Conservation (phyloP, 768 basidiomycete genomes). For the Tephrocybe sp. region DNA sequence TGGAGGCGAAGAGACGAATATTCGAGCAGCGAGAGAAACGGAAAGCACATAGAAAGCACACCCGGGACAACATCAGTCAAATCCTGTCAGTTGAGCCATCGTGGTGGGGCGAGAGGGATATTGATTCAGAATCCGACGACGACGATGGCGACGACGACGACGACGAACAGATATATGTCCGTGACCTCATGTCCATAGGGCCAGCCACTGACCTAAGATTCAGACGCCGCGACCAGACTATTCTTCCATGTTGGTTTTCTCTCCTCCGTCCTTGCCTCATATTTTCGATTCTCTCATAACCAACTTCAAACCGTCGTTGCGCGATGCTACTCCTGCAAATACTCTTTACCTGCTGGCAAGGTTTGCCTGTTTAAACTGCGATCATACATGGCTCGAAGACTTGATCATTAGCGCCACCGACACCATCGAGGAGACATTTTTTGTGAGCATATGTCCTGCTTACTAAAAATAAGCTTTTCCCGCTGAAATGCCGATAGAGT, state of each 20-base stretch:
- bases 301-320: constrained; percentile 66
- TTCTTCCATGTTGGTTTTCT: constrained; percentile 91
- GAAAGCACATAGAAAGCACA: constrained; percentile 47
- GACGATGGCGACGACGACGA: constrained; percentile 42
- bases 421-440: constrained; percentile 87
- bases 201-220: constrained; percentile 6
- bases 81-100: constrained; percentile 52
- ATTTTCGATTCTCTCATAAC: constrained; percentile 83
- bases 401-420: constrained; percentile 89
- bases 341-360: constrained; percentile 86
- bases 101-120: constrained; percentile 66
- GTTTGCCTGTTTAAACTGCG: constrained; percentile 90
- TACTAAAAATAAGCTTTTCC: constrained; percentile 6
- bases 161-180: constrained; percentile 37
- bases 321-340: constrained; percentile 86
- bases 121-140: constrained; percentile 40
- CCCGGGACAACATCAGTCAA: constrained; percentile 59
- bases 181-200: constrained; percentile 29
- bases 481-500: constrained; percentile 43
- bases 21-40: constrained; percentile 58
- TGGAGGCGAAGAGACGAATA: constrained; percentile 63
- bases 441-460: constrained; percentile 63
- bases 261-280: constrained; percentile 70
- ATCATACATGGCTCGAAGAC: constrained; percentile 90
- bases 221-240: constrained; percentile 73